These are phyloP conservation scores for Blastobotrys petasosporus DNA, from an alignment of 1,139 yeast genomes.

Conservation along the genomic window DNA sequence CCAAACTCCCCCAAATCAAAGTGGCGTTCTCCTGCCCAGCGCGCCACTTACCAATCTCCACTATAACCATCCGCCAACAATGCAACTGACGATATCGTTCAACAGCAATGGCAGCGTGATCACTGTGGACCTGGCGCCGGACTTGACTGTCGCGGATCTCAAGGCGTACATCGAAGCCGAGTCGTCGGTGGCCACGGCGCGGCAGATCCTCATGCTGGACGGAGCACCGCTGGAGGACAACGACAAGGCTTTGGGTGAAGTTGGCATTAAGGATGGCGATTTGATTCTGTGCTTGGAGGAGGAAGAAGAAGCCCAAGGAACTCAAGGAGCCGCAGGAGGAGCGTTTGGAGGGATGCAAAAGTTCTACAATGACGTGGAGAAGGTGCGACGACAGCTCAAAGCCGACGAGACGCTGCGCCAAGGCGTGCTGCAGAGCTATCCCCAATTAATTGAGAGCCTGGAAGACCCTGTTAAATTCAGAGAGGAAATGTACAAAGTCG, in stretches of 20 bases:
- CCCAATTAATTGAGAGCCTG: constrained; percentile 37
- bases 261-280: constrained; percentile 53
- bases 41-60: too few species aligned
- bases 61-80: too few species aligned
- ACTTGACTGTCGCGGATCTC: constrained; percentile 61
- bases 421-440: constrained; percentile 33
- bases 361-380: constrained; percentile 30
- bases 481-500: constrained; percentile 38
- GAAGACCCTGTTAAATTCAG: constrained; percentile 51
- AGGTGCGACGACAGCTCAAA: constrained; percentile 32
- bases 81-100: constrained; percentile 38
- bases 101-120: constrained; percentile 28
- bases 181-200: constrained; percentile 45
- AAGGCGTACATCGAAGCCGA: constrained; percentile 76
- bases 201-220: constrained; percentile 47
- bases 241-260: constrained; percentile 39
- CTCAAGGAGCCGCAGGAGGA: too few species aligned
- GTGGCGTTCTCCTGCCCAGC: too few species aligned
- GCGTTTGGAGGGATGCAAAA: constrained; percentile 1
- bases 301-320: background rate
- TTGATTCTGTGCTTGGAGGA: constrained; percentile 40
- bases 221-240: constrained; percentile 39
- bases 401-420: constrained; percentile 31
- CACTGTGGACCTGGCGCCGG: constrained; percentile 55
- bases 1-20: too few species aligned